Evolutionary conservation across 2,329 filamentous ascomycete species (phyloP).

Genomic region (Aspergillus costaricaensis): DNA sequence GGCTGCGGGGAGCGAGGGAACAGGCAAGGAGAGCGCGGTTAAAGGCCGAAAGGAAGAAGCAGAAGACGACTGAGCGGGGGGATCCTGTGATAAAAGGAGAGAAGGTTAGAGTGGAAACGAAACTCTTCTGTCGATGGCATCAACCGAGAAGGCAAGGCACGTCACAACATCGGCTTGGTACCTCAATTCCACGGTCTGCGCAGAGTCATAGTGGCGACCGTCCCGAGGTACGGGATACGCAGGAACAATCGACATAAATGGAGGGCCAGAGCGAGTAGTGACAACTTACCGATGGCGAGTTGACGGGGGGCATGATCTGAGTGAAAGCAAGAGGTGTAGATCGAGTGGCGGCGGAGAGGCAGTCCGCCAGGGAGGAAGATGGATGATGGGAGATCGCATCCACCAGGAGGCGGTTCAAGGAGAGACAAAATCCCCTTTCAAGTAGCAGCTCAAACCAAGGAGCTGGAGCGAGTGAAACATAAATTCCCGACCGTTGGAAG

Average conservation of each 20-base stretch:
- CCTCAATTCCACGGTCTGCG: not conserved
- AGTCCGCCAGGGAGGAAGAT: conserved; percentile 12
- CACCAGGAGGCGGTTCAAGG: not conserved
- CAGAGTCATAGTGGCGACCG: not conserved
- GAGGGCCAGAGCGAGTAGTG: not conserved
- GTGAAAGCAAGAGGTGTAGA: not conserved
- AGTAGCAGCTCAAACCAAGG: not conserved
- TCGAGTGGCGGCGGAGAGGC: conserved; percentile 13
- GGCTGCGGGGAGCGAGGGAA: conserved; percentile 52
- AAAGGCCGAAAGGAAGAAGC: conserved; percentile 50
- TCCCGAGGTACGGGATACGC: not conserved
- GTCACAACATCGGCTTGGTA: not conserved
- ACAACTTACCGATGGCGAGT: conserved; percentile 45
- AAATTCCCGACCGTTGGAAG: not conserved
- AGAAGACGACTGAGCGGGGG: conserved; percentile 24
- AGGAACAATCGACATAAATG: not conserved
- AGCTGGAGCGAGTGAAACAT: not conserved
- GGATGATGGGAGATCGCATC: not conserved
- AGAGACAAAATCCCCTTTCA: not conserved
- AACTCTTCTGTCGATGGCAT: conserved; percentile 3
- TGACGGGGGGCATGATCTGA: conserved; percentile 45
- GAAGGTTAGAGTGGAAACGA: conserved; percentile 7
- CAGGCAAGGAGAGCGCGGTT: conserved; percentile 51
- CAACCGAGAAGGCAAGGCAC: conserved; percentile 4
- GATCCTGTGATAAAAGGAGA: conserved; percentile 15